Conservation (phyloP, 805 yeast species). For the Millerago galiae region DNA sequence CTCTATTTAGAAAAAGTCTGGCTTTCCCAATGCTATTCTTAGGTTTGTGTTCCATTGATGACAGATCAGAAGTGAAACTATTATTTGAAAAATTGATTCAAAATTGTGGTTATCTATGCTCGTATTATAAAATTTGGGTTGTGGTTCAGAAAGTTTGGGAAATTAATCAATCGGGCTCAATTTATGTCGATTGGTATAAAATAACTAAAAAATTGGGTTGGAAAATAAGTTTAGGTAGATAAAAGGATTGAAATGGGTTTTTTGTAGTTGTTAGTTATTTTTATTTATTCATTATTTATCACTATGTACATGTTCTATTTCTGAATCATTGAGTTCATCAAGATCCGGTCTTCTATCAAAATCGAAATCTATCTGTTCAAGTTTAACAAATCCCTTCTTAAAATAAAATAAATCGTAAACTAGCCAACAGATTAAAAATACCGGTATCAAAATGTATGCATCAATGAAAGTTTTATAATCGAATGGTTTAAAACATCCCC, state of each 20-base stretch:
- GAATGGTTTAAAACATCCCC: slow-evolving; percentile 44
- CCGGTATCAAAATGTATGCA: slow-evolving; percentile 56
- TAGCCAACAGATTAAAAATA: slow-evolving; percentile 41
- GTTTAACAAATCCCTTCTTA: slow-evolving; percentile 32
- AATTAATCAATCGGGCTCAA: slow-evolving; percentile 24
- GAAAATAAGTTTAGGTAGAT: slow-evolving; percentile 25
- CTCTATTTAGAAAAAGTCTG: slow-evolving; percentile 40
- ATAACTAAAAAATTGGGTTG: slow-evolving; percentile 35
- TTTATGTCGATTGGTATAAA: slow-evolving; percentile 38
- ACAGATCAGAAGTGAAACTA: slow-evolving; percentile 20
- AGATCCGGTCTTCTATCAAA: slow-evolving; percentile 43
- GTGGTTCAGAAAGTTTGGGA: slow-evolving; percentile 35
- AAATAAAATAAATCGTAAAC: slow-evolving; percentile 34
- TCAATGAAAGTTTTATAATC: slow-evolving; percentile 46
- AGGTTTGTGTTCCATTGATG: slow-evolving; percentile 26
- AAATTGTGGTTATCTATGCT: slow-evolving; percentile 29
- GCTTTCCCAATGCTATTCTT: slow-evolving; percentile 36
- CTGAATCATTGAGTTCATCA: slow-evolving; percentile 11
- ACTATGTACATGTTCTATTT: neutral
- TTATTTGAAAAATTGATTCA: slow-evolving; percentile 23
- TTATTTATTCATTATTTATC: too few relatives aligned
- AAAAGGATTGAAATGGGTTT: neutral
- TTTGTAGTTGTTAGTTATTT: neutral
- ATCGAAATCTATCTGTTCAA: slow-evolving; percentile 39
- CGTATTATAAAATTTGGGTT: slow-evolving; percentile 29